Conservation (phyloP, 768 basidiomycete species). For the Sistotremastrum suecicum region DNA sequence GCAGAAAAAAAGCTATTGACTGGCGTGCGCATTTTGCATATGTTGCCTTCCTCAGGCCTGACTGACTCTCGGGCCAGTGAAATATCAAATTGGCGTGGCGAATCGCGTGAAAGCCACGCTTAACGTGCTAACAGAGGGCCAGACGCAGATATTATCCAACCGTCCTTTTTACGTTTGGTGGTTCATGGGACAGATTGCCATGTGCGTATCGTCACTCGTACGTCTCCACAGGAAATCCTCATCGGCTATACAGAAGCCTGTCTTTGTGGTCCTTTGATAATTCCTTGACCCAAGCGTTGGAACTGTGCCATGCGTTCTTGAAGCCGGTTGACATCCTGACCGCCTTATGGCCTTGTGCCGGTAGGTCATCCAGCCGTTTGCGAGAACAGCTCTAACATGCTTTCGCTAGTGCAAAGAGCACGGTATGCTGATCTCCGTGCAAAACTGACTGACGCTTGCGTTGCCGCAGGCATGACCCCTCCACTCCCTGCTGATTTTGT, state of each 20-base stretch:
- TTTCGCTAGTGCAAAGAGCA: constrained; percentile 33
- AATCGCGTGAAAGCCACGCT: constrained; percentile 42
- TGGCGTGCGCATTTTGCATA: constrained; percentile 46
- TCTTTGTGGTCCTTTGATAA: constrained; percentile 52
- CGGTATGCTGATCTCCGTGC: constrained; percentile 33
- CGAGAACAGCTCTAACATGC: constrained; percentile 4
- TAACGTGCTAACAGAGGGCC: constrained; percentile 32
- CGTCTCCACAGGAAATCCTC: too few relatives aligned
- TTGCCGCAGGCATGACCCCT: constrained; percentile 28
- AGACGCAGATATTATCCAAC: constrained; percentile 44
- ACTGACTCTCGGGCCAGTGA: constrained; percentile 27
- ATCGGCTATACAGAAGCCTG: constrained; percentile 32
- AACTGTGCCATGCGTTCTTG: constrained; percentile 52
- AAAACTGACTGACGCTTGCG: constrained; percentile 32
- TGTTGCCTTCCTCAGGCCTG: neutral
- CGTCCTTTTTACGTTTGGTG: constrained; percentile 60
- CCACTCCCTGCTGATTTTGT: constrained; percentile 24
- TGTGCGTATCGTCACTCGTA: constrained; percentile 24
- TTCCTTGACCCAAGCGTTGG: constrained; percentile 40
- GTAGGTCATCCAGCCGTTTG: constrained; percentile 19
- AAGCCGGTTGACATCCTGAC: constrained; percentile 53
- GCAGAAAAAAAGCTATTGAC: constrained; percentile 57
- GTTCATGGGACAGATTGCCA: constrained; percentile 53
- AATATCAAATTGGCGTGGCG: constrained; percentile 55
- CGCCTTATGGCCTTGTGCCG: constrained; percentile 54